Conservation (phyloP, 208 protist species). For the Leishmania gerbilli region DNA sequence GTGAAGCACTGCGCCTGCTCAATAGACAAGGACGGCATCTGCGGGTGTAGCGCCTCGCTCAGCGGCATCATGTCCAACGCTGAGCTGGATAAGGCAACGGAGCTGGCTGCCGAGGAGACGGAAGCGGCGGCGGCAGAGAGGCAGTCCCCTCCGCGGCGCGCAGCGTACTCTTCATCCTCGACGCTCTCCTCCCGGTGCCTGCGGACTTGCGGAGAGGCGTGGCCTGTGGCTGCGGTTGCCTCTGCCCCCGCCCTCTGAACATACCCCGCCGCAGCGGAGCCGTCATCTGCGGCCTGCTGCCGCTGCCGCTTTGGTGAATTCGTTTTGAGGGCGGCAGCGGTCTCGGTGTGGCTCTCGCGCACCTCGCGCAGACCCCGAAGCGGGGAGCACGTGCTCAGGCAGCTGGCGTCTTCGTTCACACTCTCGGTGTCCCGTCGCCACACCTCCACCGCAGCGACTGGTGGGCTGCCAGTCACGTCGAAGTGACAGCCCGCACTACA, state of each 20-base stretch:
- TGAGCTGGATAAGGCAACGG: constrained; percentile 18
- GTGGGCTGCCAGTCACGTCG: neutral
- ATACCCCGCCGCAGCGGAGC: neutral
- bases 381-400: constrained; percentile 13
- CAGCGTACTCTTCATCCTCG: constrained; percentile 10
- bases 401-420: constrained; percentile 8
- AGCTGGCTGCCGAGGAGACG: constrained; percentile 1
- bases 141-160: neutral
- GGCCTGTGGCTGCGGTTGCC: neutral
- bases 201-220: neutral
- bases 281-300: neutral
- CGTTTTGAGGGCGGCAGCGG: neutral
- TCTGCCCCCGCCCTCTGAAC: neutral
- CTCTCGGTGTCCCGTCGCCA: neutral
- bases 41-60: constrained; percentile 32
- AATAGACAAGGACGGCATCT: constrained; percentile 63
- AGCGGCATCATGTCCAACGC: constrained; percentile 33
- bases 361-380: constrained; percentile 7
- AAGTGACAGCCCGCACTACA: neutral
- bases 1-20: constrained; percentile 70
- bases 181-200: neutral
- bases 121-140: neutral
- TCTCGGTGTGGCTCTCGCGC: neutral
- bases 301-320: neutral
- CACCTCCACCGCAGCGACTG: constrained; percentile 10